phyloP scores from a whole-genome alignment of 495 filamentous ascomycete genomes.

The Hyaloscypha hepaticicola region DNA sequence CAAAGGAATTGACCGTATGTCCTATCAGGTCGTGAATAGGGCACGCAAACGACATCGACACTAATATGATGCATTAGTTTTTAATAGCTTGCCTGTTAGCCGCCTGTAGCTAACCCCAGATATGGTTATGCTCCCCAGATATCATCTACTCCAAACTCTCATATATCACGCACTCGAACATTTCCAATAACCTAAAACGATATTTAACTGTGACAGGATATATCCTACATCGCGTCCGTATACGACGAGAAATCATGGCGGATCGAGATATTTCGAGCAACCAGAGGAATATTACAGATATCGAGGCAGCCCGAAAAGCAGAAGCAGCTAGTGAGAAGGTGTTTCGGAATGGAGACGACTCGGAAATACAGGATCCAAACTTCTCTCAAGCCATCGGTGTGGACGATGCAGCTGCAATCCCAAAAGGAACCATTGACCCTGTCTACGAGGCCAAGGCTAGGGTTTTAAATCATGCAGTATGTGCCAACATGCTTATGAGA shows the following conservation, averaged over 20 bases:
- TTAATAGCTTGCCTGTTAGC: neutral
- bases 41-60: neutral
- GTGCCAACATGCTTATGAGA: neutral
- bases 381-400: neutral
- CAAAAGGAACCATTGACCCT: constrained; percentile 42
- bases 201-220: neutral
- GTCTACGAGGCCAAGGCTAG: constrained; percentile 68
- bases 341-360: too few relatives aligned
- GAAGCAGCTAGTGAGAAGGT: neutral
- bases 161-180: neutral
- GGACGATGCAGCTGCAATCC: neutral
- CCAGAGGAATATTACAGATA: neutral
- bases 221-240: neutral
- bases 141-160: neutral
- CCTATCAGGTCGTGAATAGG: neutral
- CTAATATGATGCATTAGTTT: neutral
- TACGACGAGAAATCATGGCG: neutral
- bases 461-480: constrained; percentile 61
- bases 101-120: neutral
- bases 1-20: neutral
- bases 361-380: neutral
- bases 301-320: neutral
- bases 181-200: neutral
- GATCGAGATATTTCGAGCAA: neutral
- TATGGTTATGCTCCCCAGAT: neutral